Base-by-base conservation (phyloP, 345 rosid genomes). In the Citrus sinensis region DNA sequence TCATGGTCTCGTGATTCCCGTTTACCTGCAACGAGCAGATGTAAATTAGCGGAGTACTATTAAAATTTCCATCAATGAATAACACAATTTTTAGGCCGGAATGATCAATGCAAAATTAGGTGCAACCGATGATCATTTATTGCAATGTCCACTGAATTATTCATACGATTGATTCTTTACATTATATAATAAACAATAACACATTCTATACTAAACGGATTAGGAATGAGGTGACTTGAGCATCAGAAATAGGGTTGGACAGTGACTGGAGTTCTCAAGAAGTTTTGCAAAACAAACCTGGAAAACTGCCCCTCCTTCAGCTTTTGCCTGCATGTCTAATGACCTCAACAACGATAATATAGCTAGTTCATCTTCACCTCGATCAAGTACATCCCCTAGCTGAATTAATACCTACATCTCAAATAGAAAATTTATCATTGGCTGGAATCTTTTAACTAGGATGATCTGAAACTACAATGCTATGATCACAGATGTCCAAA, bases 1-100 rank as follows among this genome's bases (percentile, higher is more conserved):
- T 95, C 92, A 93, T 92, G 7, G 96, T 93, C 88, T 93, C 98
- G 34, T 95, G 98, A 79, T 95, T 95, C 79, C 99, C 99, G 80
- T 92, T 93, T 56, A 95, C 87, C 98, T 89, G 71, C 25, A 72
- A 63, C 70, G 61, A 60, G 54, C 20, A 79, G 22, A 78, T 76
- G 70, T 54, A n/a, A 40, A 75, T 56, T 30, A 32, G 63, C 51
- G 72, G 22, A 25, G 32, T 42, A 59, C n/a, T 7, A 58, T 46
- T 34, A 16, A 35, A 22, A 13, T 61, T 49, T 65, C 39, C n/a
- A 73, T 22, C 40, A 74, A 60, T 34, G 56, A 29, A 74, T 42
- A 66, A 17, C 13, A 58, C 8, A 69, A 35, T 39, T n/a, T 49
- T 30, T 58, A 34, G 35, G 6, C 49, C 22, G 2, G n/a, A 73